phyloP scores from a whole-genome alignment of 2,329 filamentous ascomycete species.

The Purpureocillium takamizusanense region DNA sequence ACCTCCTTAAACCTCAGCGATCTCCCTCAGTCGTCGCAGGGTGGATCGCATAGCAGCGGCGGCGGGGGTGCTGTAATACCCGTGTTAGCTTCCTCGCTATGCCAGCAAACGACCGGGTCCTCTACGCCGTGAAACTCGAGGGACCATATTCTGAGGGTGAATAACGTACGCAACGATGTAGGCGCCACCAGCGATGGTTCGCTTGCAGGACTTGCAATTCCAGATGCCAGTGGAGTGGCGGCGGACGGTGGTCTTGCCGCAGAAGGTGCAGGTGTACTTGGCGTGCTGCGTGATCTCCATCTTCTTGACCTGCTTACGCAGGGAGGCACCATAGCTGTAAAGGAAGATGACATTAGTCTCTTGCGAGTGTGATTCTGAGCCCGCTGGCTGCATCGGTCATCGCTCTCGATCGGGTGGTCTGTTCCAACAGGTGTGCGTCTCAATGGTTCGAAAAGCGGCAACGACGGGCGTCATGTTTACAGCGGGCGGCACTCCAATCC shows the following conservation, averaged over 20 bases:
- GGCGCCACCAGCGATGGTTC: slow-evolving; percentile 67
- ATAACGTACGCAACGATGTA: slow-evolving; percentile 89
- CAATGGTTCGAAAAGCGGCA: too few species aligned
- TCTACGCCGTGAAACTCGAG: too few species aligned
- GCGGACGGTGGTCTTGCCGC: slow-evolving; percentile 92
- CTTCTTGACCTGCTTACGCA: slow-evolving; percentile 96
- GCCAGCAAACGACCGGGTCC: too few species aligned
- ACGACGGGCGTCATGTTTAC: too few species aligned
- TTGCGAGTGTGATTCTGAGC: neutral
- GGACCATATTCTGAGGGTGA: too few species aligned
- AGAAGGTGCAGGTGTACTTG: slow-evolving; percentile 96
- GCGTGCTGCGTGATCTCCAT: slow-evolving; percentile 99
- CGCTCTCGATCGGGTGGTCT: neutral
- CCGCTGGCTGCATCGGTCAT: neutral
- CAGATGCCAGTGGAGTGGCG: slow-evolving; percentile 90
- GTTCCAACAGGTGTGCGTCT: neutral
- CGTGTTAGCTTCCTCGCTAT: neutral
- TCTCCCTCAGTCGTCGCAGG: slow-evolving; percentile 93
- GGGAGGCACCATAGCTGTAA: slow-evolving; percentile 89
- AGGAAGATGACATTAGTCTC: neutral
- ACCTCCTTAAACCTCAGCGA: slow-evolving; percentile 76
- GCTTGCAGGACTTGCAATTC: slow-evolving; percentile 93
- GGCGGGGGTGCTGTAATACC: slow-evolving; percentile 66
- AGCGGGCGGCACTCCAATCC: too few species aligned
- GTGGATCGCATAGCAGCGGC: slow-evolving; percentile 92